Evolutionary conservation across 2,329 filamentous ascomycete genomes (phyloP), one percentile per base, ranked within the genome.

Genomic region (Microdochium bolleyi): DNA sequence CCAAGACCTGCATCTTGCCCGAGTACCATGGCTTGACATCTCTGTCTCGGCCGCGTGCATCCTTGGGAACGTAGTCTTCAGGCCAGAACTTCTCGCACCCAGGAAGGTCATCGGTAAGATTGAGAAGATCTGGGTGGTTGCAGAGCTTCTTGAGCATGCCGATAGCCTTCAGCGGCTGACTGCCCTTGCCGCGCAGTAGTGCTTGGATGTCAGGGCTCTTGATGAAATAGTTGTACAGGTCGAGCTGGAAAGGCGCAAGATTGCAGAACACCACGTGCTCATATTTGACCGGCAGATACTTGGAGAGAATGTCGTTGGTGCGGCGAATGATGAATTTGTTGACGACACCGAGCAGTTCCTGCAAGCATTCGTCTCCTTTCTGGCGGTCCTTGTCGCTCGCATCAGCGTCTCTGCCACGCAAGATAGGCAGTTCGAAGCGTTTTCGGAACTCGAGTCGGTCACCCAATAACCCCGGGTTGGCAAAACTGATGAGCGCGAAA

Each of bases 181-280:
- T 96, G 24, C 92, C 92, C 70, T 96, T 97, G 56, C 94, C 94
- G 58, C 89, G 84, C 34, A 99, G 80, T 48, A 99, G 75, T 51
- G 88, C 91, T 66, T 95, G 91, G 63, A 99, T 97, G 55, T 95
- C 89, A 0, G 94, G 92, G 55, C 92, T 96, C 50, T 88, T 89
- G 69, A 99, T 92, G 69, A 99, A 99, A 69, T 96, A 89, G 64
- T 96, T 96, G 76, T 99, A 99, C 1, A 99, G 75, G 59, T 89
- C 89, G 52, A 91, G 79, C 68, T 99, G 94, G 72, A 99, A 97
- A 0, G 89, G 88, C 16, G 94, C 88, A 48, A 96, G 79, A 61
- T 92, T 92, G 77, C 94, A 99, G 72, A 99, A 99, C 1, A 99
- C 94, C 27, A 99, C 94, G 67, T 99, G 94, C 70, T 99, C 94